phyloP scores from a whole-genome alignment of 345 rosid species.

The Citrus maxima region DNA sequence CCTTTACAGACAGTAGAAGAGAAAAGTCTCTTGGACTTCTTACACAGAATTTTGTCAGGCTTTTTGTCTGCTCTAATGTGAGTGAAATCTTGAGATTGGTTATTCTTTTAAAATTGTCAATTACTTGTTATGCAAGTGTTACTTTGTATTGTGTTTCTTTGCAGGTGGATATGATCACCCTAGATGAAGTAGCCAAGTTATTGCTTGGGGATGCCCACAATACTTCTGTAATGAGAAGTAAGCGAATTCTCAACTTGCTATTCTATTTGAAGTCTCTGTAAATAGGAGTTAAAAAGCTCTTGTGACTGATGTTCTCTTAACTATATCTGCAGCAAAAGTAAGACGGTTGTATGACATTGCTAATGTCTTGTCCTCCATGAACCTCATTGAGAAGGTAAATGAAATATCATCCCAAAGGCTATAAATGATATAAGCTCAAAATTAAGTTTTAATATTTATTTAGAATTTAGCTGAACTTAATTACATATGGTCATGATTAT shows the following conservation, averaged over 20 bases:
- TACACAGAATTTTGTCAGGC: slow-evolving; percentile 86
- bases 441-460: background rate
- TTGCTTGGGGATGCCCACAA: slow-evolving; percentile 78
- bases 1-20: slow-evolving; percentile 59
- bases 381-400: slow-evolving; percentile 85
- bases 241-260: background rate
- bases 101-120: background rate
- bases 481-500: background rate
- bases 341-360: slow-evolving; percentile 91
- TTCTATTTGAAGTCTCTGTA: background rate
- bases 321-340: slow-evolving; percentile 68
- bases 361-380: slow-evolving; percentile 79
- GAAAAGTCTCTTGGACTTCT: slow-evolving; percentile 88
- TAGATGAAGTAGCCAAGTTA: slow-evolving; percentile 73
- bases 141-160: slow-evolving; percentile 4
- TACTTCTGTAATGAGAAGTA: slow-evolving; percentile 79
- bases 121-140: background rate
- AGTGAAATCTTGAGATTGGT: slow-evolving; percentile 22
- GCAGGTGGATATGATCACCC: slow-evolving; percentile 68
- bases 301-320: background rate
- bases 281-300: background rate
- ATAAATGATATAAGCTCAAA: background rate
- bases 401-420: background rate
- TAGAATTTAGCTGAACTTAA: background rate
- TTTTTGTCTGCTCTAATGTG: slow-evolving; percentile 75